A percentile compares a stretch with the other conserved stretches of the same genome.
Evolutionary conservation across 1,284 basidiomycete genomes (phyloP).

Genomic region (Ustilago cynodontis): DNA sequence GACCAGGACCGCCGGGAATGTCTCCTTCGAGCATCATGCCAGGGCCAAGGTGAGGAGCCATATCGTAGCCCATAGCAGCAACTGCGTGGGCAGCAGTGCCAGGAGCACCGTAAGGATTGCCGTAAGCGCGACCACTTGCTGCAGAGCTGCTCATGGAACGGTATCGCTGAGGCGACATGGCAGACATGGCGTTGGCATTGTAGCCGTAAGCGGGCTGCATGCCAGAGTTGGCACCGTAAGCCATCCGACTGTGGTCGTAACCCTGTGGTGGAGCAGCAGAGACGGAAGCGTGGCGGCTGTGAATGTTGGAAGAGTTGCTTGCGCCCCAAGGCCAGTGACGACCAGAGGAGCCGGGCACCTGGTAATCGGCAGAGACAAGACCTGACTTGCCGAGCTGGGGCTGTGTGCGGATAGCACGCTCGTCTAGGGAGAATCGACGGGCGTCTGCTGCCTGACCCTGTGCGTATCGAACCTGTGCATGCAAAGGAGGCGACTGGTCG

Average conservation of each 20-base stretch:
- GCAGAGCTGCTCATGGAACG: slow-evolving; percentile 54
- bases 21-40: slow-evolving; percentile 52
- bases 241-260: slow-evolving; percentile 48
- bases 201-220: slow-evolving; percentile 42
- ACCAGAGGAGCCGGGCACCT: slow-evolving; percentile 37
- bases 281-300: slow-evolving; percentile 52
- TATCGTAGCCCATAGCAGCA: slow-evolving; percentile 50
- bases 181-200: slow-evolving; percentile 40
- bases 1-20: slow-evolving; percentile 49
- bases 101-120: slow-evolving; percentile 37
- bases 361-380: slow-evolving; percentile 47
- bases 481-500: slow-evolving; percentile 51
- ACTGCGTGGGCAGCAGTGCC: slow-evolving; percentile 48
- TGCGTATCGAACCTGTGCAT: slow-evolving; percentile 48
- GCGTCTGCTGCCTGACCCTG: slow-evolving; percentile 47
- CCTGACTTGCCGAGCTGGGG: slow-evolving; percentile 49
- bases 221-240: slow-evolving; percentile 44
- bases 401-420: slow-evolving; percentile 48
- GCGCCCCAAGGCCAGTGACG: slow-evolving; percentile 58
- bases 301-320: slow-evolving; percentile 27
- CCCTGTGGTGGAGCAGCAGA: slow-evolving; percentile 47
- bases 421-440: slow-evolving; percentile 53
- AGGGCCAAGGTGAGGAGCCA: slow-evolving; percentile 46
- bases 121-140: slow-evolving; percentile 51
- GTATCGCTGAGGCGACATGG: slow-evolving; percentile 52